A percentile compares a stretch with the other conserved stretches of the same genome.
Conservation (phyloP, 139 green algal genomes). For the Monoraphidium neglectum region DNA sequence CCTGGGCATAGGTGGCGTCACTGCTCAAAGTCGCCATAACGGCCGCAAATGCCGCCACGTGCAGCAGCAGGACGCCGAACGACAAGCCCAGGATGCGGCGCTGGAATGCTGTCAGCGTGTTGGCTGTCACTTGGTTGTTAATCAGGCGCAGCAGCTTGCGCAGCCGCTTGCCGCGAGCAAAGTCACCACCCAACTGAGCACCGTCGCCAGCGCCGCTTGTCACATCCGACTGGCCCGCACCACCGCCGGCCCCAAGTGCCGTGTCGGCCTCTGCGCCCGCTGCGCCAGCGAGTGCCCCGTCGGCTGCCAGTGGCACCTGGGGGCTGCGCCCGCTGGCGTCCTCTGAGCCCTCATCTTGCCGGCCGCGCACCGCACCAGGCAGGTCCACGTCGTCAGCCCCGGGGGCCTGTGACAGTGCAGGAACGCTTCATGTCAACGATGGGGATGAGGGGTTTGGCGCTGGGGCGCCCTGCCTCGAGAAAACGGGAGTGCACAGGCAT, state of each 20-base stretch:
- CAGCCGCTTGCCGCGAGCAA: constrained; percentile 19
- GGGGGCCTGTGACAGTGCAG: no score
- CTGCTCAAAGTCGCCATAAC: background rate
- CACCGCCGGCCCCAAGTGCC: background rate
- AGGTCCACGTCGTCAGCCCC: no score
- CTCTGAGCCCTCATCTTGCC: background rate
- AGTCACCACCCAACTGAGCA: constrained; percentile 4
- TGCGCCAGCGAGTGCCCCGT: background rate
- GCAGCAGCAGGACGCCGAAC: background rate
- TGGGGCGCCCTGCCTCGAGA: no score
- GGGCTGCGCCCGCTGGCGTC: background rate
- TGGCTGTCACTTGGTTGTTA: constrained; percentile 17
- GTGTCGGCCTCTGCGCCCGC: background rate
- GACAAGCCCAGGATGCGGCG: background rate
- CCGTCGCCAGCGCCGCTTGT: no score
- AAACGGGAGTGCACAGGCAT: no score
- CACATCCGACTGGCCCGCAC: no score
- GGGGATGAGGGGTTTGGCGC: no score
- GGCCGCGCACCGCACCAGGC: no score
- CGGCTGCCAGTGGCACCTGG: background rate
- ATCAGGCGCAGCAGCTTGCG: constrained; percentile 22
- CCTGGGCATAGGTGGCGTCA: background rate
- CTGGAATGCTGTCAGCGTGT: background rate
- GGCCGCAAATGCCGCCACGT: background rate
- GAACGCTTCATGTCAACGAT: no score